Evolutionary conservation across 2,329 filamentous ascomycete genomes (phyloP).

Genomic region (Colletotrichum tropicicola): DNA sequence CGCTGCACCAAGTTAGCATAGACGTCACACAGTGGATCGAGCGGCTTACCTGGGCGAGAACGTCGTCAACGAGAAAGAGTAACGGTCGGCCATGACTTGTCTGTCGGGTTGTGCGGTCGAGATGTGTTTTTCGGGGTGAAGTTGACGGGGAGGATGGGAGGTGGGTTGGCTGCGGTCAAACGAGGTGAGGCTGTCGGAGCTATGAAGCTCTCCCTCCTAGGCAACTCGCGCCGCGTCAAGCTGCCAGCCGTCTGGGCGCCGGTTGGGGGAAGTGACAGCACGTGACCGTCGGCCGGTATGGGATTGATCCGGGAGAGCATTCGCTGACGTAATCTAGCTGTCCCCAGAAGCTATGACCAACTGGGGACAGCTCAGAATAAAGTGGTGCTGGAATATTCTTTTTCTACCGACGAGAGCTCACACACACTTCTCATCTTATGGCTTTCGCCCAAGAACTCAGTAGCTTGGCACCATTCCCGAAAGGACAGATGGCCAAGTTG

Average conservation of each 20-base stretch:
- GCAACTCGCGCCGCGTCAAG: constrained; percentile 35
- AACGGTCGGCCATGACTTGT: constrained; percentile 89
- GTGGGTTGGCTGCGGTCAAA: constrained; percentile 28
- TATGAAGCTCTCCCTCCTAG: constrained; percentile 32
- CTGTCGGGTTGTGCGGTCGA: constrained; percentile 2
- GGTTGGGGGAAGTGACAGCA: not conserved
- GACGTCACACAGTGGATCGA: constrained; percentile 30
- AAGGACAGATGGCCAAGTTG: constrained; percentile 20
- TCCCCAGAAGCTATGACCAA: constrained; percentile 23
- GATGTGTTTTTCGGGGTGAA: not conserved
- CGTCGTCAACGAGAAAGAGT: constrained; percentile 98
- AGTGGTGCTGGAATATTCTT: constrained; percentile 31
- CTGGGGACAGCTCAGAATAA: constrained; percentile 18
- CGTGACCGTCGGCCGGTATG: not conserved
- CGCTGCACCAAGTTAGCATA: constrained; percentile 62
- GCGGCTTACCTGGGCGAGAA: constrained; percentile 94
- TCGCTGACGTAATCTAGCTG: not conserved
- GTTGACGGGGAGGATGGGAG: constrained; percentile 15
- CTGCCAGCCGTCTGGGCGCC: constrained; percentile 18
- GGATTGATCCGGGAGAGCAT: not conserved
- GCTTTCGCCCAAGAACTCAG: not conserved
- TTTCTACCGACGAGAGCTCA: too few relatives aligned
- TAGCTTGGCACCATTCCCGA: constrained; percentile 3
- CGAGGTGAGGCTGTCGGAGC: constrained; percentile 31
- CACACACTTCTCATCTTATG: not conserved